Evolutionary conservation across 768 basidiomycete species (phyloP).

Genomic region (Rhodocollybia butyracea): DNA sequence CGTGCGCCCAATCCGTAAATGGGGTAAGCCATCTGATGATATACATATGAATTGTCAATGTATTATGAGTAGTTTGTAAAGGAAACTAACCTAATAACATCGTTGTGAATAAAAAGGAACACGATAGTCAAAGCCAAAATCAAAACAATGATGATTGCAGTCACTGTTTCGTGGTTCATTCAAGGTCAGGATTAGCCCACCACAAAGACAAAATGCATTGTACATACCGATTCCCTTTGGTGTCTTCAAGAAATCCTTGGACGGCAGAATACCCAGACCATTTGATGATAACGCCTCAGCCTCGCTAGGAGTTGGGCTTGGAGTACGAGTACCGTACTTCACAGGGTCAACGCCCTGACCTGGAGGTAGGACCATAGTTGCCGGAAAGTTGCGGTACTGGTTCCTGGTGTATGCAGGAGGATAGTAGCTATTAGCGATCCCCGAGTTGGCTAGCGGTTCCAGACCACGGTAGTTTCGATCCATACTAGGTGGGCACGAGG

Average conservation of each 20-base stretch:
- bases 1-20: conserved; percentile 43
- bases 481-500: no score
- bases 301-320: conserved; percentile 36
- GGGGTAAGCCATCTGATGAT: conserved; percentile 51
- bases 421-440: no score
- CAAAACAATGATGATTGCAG: conserved; percentile 25
- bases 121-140: conserved; percentile 30
- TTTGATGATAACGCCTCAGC: conserved; percentile 17
- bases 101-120: conserved; percentile 38
- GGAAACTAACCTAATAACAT: conserved; percentile 47
- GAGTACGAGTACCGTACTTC: conserved; percentile 31
- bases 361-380: no score
- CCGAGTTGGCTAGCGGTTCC: no score
- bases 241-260: not conserved
- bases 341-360: no score
- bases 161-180: conserved; percentile 10
- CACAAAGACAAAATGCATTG: not conserved
- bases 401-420: no score
- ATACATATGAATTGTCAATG: conserved; percentile 26
- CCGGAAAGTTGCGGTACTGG: no score
- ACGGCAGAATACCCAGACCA: no score
- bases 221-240: not conserved
- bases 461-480: no score
- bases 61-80: no score
- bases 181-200: not conserved